A percentile compares a stretch with the other conserved stretches of the same genome.
These are phyloP conservation scores for Acer saccharum DNA, from an alignment of 345 rosid genomes.

Conservation along the genomic window DNA sequence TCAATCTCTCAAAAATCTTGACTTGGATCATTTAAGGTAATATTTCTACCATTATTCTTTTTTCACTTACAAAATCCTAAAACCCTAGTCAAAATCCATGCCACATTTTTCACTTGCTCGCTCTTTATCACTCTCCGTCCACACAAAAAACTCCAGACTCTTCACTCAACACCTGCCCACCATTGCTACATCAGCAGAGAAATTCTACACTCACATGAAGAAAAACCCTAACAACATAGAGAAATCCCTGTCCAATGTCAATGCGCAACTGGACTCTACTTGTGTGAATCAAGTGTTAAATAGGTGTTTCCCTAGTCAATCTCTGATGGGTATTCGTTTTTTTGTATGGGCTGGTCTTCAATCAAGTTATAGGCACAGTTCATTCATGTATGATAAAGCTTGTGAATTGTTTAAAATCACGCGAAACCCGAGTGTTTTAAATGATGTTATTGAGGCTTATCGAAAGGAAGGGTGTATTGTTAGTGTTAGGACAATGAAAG, in stretches of 20 bases:
- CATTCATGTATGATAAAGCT: slow-evolving; percentile 61
- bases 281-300: slow-evolving; percentile 58
- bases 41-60: neutral
- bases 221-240: slow-evolving; percentile 44
- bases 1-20: neutral
- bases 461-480: slow-evolving; percentile 49
- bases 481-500: slow-evolving; percentile 57
- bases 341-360: slow-evolving; percentile 83
- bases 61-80: neutral
- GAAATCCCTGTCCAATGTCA: slow-evolving; percentile 42
- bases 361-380: slow-evolving; percentile 63
- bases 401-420: slow-evolving; percentile 57
- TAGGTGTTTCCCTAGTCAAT: slow-evolving; percentile 45
- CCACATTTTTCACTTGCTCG: slow-evolving; percentile 22
- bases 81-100: slow-evolving; percentile 3
- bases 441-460: slow-evolving; percentile 59
- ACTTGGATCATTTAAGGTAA: neutral
- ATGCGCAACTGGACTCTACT: slow-evolving; percentile 46
- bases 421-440: slow-evolving; percentile 47
- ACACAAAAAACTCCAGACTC: slow-evolving; percentile 28
- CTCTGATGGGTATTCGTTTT: slow-evolving; percentile 65
- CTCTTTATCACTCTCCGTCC: slow-evolving; percentile 27
- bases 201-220: slow-evolving; percentile 43
- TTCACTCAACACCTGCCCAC: slow-evolving; percentile 36
- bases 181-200: slow-evolving; percentile 44